Percentiles rank a stretch among this genome's conserved stretches.
Conservation (phyloP, 225 moss, liverwort and hornwort species). For the Anthoceros angustus region DNA sequence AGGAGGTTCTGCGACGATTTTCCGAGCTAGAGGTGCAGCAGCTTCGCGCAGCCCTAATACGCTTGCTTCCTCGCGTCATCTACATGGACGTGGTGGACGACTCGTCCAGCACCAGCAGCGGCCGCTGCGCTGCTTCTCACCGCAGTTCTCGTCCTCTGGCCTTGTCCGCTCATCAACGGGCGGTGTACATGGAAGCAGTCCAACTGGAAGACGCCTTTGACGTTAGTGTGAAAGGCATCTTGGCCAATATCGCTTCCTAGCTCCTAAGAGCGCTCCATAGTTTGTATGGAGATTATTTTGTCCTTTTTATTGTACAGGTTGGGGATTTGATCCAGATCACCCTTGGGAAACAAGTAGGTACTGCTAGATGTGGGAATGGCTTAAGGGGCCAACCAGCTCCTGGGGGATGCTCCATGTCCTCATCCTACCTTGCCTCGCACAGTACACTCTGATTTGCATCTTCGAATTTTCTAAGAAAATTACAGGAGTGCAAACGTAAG, state of each 20-base stretch:
- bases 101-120: constrained; percentile 21
- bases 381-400: too few species aligned
- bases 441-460: too few species aligned
- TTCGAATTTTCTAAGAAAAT: too few species aligned
- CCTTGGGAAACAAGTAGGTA: too few species aligned
- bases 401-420: too few species aligned
- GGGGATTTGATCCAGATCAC: too few species aligned
- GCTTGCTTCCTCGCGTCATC: background rate
- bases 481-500: too few species aligned
- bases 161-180: constrained; percentile 16
- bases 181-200: background rate
- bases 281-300: too few species aligned
- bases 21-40: background rate
- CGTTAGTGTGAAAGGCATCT: constrained; percentile 31
- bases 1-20: background rate
- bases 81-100: constrained; percentile 31
- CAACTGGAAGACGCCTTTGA: constrained; percentile 50
- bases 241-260: background rate
- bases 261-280: too few species aligned
- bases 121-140: constrained; percentile 33
- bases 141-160: constrained; percentile 35
- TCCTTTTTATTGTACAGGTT: too few species aligned
- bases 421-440: too few species aligned
- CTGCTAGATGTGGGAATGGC: too few species aligned
- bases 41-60: background rate